Conservation (phyloP, 345 rosid species). For the Bruguiera gymnorhiza region DNA sequence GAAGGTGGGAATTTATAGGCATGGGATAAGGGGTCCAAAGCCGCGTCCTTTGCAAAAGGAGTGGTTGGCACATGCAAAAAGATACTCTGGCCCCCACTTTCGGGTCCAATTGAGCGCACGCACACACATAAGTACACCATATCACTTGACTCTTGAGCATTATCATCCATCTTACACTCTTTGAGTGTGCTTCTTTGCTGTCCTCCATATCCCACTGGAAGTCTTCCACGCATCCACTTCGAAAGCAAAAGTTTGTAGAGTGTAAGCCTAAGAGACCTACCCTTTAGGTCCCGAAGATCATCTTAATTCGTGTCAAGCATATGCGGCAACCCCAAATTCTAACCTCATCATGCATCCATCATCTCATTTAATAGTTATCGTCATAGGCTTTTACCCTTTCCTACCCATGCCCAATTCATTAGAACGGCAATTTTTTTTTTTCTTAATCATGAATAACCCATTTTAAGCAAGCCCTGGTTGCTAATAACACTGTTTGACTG, state of each 20-base stretch:
- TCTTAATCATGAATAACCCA: no score
- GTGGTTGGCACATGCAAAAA: not conserved
- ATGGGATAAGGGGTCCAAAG: not conserved
- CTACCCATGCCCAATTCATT: no score
- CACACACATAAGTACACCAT: not conserved
- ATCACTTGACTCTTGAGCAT: not conserved
- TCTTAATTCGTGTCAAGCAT: no score
- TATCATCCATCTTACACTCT: not conserved
- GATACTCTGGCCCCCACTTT: not conserved
- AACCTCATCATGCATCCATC: no score
- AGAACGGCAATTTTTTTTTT: no score
- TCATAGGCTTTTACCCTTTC: no score
- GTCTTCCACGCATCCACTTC: not conserved
- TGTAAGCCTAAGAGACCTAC: not conserved
- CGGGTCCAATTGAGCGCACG: not conserved
- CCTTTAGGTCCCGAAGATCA: not conserved
- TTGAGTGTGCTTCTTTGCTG: slow-evolving; percentile 1
- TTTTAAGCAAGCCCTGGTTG: no score
- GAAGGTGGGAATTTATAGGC: not conserved
- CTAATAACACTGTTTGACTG: no score
- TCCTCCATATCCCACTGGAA: not conserved
- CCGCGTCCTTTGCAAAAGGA: not conserved
- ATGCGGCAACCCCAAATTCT: no score
- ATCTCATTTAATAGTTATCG: no score
- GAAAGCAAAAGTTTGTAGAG: not conserved